Percentiles rank a stretch among this genome's conserved stretches.
These are phyloP conservation scores for Articulospora tetracladia DNA, from an alignment of 495 filamentous ascomycete species.

Conservation along the genomic window DNA sequence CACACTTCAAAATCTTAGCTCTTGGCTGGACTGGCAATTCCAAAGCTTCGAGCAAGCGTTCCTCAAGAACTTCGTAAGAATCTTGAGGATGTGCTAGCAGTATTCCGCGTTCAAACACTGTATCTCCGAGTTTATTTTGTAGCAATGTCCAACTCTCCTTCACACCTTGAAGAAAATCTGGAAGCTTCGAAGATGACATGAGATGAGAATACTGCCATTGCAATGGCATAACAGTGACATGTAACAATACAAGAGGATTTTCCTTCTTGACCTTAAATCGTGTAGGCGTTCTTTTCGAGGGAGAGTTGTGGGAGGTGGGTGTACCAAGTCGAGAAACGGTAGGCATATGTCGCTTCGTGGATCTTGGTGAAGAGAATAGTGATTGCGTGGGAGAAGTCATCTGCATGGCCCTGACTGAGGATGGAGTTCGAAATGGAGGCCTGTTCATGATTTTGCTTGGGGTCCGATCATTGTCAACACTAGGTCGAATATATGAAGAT, in stretches of 20 bases:
- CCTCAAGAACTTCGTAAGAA: conserved; percentile 88
- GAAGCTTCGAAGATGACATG: conserved; percentile 36
- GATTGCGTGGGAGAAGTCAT: conserved; percentile 63
- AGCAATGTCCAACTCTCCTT: conserved; percentile 71
- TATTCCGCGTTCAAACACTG: conserved; percentile 78
- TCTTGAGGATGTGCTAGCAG: conserved; percentile 86
- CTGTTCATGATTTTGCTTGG: conserved; percentile 29
- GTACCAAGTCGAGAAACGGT: conserved; percentile 44
- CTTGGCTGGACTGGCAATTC: conserved; percentile 62
- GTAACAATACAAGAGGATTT: conserved; percentile 78
- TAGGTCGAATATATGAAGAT: conserved; percentile 17
- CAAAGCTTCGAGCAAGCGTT: conserved; percentile 82
- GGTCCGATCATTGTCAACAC: conserved; percentile 23
- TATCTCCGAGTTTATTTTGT: conserved; percentile 70
- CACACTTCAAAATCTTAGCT: conserved; percentile 71
- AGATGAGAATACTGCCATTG: conserved; percentile 65
- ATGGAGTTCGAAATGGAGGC: conserved; percentile 63
- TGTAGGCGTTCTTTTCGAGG: conserved; percentile 46
- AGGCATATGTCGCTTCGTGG: conserved; percentile 36
- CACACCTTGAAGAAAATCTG: conserved; percentile 52
- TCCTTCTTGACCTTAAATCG: conserved; percentile 40
- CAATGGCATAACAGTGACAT: conserved; percentile 77
- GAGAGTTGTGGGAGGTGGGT: conserved; percentile 34
- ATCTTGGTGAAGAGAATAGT: conserved; percentile 45
- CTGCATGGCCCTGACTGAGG: conserved; percentile 73